Evolutionary conservation across 1,139 yeast genomes (phyloP).

Genomic region (Saccharomyces hybrid): DNA sequence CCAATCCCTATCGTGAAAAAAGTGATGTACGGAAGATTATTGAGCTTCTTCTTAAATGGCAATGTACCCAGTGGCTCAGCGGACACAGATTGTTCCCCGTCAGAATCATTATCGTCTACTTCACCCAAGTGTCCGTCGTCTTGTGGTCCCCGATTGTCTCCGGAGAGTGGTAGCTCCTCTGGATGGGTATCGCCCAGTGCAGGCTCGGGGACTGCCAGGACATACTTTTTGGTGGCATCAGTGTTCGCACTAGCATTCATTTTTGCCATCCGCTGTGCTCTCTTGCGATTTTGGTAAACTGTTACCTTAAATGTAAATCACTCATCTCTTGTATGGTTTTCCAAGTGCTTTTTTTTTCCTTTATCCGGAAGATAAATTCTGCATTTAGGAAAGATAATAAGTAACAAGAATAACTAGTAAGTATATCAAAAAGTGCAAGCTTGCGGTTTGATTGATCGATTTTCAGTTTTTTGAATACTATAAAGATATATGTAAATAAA

Average conservation of each 20-base stretch:
- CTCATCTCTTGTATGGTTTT: background rate
- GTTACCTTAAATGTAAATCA: background rate
- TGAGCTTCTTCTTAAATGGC: constrained; percentile 14
- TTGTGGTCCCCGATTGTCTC: background rate
- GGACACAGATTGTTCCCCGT: background rate
- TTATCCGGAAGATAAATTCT: background rate
- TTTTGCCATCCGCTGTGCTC: background rate
- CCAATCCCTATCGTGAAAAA: constrained; percentile 69
- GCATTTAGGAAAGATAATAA: background rate
- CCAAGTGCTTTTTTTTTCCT: background rate
- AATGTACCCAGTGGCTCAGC: constrained; percentile 5
- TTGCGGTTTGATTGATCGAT: background rate
- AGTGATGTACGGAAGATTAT: constrained; percentile 46
- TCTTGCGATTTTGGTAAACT: background rate
- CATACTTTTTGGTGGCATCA: background rate
- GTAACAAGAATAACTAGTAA: background rate
- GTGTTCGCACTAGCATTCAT: background rate
- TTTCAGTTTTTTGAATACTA: background rate
- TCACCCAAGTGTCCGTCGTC: background rate
- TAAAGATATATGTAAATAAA: background rate
- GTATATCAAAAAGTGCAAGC: background rate
- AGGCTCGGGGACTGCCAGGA: background rate
- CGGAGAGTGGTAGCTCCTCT: background rate
- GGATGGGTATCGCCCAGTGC: background rate
- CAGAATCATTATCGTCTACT: background rate